phyloP scores from a whole-genome alignment of 164 flowering plant species.

The Magnolia changhungtana region DNA sequence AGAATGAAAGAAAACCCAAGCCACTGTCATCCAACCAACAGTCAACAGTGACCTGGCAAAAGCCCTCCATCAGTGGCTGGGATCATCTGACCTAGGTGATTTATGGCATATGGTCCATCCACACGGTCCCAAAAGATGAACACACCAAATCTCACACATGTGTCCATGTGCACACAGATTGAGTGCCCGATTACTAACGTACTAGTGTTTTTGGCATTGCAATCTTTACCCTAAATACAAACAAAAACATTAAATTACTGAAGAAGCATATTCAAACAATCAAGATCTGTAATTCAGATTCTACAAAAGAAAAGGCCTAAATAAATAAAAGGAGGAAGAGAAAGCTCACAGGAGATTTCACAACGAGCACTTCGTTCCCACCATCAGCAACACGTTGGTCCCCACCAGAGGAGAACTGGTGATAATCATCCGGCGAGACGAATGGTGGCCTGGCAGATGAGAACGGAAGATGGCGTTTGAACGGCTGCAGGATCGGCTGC shows the following conservation, averaged over 20 bases:
- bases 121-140: not conserved
- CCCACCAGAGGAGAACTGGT: conserved; percentile 21
- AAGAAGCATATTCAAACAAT: not conserved
- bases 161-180: not conserved
- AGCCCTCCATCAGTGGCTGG: not conserved
- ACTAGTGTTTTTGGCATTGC: not conserved
- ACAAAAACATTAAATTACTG: not conserved
- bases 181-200: not conserved
- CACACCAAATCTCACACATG: not conserved
- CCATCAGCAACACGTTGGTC: conserved; percentile 11
- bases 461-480: conserved; percentile 30
- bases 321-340: not conserved
- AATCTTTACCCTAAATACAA: not conserved
- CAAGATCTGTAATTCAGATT: not conserved
- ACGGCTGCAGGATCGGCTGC: conserved; percentile 39
- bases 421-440: conserved; percentile 29
- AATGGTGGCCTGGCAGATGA: conserved; percentile 32
- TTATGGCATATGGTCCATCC: not conserved
- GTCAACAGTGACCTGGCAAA: not conserved
- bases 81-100: not conserved
- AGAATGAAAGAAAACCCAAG: not conserved
- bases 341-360: conserved; percentile 31
- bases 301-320: not conserved
- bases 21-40: not conserved
- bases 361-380: conserved; percentile 23